Evolutionary conservation across 2,329 filamentous ascomycete genomes (phyloP).

Genomic region (Juglanconis oblonga): DNA sequence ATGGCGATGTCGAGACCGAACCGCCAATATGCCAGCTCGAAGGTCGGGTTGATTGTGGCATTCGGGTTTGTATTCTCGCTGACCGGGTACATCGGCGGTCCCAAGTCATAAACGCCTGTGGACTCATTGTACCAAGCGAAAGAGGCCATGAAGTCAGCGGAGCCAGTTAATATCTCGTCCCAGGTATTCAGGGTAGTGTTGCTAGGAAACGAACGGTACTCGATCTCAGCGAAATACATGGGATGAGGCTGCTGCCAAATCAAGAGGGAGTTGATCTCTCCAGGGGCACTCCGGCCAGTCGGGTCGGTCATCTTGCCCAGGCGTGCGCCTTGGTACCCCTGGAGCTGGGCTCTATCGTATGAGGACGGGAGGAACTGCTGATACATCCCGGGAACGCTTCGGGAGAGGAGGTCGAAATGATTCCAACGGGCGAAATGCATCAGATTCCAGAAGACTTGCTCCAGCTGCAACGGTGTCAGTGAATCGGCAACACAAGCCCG

Average conservation of each 20-base stretch:
- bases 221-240: conserved; percentile 57
- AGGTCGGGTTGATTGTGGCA: conserved; percentile 54
- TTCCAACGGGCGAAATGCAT: conserved; percentile 50
- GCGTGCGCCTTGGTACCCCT: conserved; percentile 43
- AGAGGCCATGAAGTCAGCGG: conserved; percentile 58
- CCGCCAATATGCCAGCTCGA: conserved; percentile 60
- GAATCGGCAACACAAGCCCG: neutral
- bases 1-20: conserved; percentile 56
- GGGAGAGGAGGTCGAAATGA: conserved; percentile 41
- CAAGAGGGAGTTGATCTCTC: conserved; percentile 58
- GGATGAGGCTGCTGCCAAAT: conserved; percentile 63
- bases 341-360: conserved; percentile 32
- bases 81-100: conserved; percentile 43
- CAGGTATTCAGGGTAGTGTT: conserved; percentile 45
- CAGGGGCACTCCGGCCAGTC: conserved; percentile 51
- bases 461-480: conserved; percentile 31
- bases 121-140: conserved; percentile 53
- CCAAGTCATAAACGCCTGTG: conserved; percentile 49
- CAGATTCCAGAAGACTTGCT: conserved; percentile 54
- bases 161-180: conserved; percentile 48
- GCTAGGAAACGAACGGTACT: conserved; percentile 46
- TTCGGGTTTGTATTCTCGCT: conserved; percentile 59
- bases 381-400: conserved; percentile 45
- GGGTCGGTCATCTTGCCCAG: conserved; percentile 58
- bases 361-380: conserved; percentile 41